These are phyloP conservation scores for Dacryopinax primogenitus DNA, from an alignment of 768 basidiomycete species.

Conservation along the genomic window DNA sequence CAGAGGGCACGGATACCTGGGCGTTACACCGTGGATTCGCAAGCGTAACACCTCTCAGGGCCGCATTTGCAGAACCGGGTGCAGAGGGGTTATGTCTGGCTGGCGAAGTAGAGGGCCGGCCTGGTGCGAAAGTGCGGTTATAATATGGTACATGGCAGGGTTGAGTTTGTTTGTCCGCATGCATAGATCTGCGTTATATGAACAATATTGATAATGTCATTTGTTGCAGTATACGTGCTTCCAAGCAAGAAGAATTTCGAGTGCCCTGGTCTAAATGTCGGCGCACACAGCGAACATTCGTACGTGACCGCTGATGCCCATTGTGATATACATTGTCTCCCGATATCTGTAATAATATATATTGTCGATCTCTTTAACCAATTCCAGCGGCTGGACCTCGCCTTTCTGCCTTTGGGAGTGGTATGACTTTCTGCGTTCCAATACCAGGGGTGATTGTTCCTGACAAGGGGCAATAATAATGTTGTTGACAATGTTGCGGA, in stretches of 20 bases:
- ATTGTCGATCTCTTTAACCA: too few species aligned
- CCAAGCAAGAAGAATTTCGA: not conserved
- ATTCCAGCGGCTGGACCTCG: too few species aligned
- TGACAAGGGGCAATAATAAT: too few species aligned
- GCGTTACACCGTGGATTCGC: conserved; percentile 56
- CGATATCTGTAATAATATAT: too few species aligned
- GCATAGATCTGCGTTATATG: not conserved
- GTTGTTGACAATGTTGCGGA: too few species aligned
- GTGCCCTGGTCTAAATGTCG: too few species aligned
- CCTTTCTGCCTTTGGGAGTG: too few species aligned
- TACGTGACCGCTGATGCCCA: not conserved
- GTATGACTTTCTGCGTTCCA: too few species aligned
- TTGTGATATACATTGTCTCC: too few species aligned
- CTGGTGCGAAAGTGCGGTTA: not conserved
- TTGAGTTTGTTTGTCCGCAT: not conserved
- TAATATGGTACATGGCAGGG: not conserved
- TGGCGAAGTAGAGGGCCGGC: not conserved
- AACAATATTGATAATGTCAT: not conserved
- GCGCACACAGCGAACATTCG: not conserved
- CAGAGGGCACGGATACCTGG: conserved; percentile 72
- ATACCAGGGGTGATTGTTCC: too few species aligned
- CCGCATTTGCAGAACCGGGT: conserved; percentile 56
- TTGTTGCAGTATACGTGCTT: not conserved
- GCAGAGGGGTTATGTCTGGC: conserved; percentile 4
- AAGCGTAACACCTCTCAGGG: conserved; percentile 65